Base-by-base conservation (phyloP, 495 filamentous ascomycete genomes). In the Aspergillus coremiiformis region DNA sequence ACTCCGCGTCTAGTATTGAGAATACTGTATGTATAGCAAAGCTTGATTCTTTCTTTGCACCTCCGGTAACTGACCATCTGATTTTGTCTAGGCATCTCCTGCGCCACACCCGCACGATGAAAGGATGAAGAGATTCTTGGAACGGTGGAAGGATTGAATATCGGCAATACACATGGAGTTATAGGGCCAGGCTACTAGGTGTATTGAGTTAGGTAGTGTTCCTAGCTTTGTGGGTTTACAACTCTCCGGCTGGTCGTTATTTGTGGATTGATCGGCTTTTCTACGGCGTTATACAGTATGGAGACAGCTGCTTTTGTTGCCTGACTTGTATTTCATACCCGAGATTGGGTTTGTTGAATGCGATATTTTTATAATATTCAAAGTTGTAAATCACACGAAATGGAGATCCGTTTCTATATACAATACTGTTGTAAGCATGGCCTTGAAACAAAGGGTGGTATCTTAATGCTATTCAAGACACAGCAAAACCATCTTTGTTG, bases 1-100 rank as follows among this genome's bases (percentile, higher is more conserved):
- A 75, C 60, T 76, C 69, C 17, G 67, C 78, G 14, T 56, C 63
- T 24, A 82, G 74, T 59, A 75, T 75, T 54, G 78, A 84, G 64
- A 89, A 88, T 64, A 78, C 83, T 35, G 85, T 88, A 77, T 56
- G 80, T 74, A 37, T 41, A 20, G 9, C 14, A 35, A 42, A 2
- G 19, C 10, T 45, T 30, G 27, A 20, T 46, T 47, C 32, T 22
- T 44, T 27, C 7, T 30, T 10, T 27, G 5, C 9, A 24, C 2
- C 20, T 35, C 17, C n/a, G 10, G 14, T 52, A 29, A 24, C n/a
- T 47, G 4, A 47, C 27, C n/a, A 17, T 3, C 21, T n/a, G 33
- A 8, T 37, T 12, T 9, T 39, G 4, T 37, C 14, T 45, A 74
- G 71, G 71, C 70, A 54, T 53, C 68, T 11, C 68, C 70, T 8